Conservation (phyloP, 2,329 filamentous ascomycete genomes). For the Reticulascus tulasneorum region DNA sequence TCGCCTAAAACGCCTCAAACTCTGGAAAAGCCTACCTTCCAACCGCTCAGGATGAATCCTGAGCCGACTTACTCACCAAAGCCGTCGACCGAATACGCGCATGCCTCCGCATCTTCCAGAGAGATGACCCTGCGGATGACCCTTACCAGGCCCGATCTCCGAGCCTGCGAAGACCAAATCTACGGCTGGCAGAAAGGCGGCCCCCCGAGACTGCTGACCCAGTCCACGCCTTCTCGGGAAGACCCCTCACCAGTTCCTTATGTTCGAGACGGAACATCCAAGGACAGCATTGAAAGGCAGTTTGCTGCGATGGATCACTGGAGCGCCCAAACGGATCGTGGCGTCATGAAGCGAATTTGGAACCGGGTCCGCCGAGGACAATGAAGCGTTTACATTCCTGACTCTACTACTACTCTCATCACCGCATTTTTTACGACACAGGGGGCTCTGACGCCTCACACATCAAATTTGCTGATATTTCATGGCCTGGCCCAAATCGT, state of each 20-base stretch:
- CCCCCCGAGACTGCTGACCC: constrained; percentile 17
- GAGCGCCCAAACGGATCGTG: constrained; percentile 42
- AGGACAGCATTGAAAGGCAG: constrained; percentile 51
- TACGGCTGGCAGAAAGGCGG: constrained; percentile 61
- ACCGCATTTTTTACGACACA: too few species aligned
- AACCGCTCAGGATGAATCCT: constrained; percentile 24
- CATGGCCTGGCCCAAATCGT: too few species aligned
- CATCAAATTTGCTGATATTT: too few species aligned
- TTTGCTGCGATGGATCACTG: constrained; percentile 52
- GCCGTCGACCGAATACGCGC: constrained; percentile 40
- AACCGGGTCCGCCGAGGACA: constrained; percentile 50
- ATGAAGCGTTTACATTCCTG: too few species aligned
- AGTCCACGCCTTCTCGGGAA: constrained; percentile 22
- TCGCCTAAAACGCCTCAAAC: constrained; percentile 55
- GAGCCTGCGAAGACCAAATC: constrained; percentile 67
- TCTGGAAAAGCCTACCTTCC: constrained; percentile 33
- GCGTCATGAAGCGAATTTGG: constrained; percentile 61
- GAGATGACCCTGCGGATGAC: constrained; percentile 98
- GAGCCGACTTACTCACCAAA: constrained; percentile 24
- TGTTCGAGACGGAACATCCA: constrained; percentile 32
- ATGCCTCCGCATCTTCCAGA: constrained; percentile 47
- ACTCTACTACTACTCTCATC: too few species aligned
- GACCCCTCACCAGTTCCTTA: constrained; percentile 27
- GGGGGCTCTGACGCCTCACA: too few species aligned
- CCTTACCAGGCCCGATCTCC: constrained; percentile 81